A percentile compares a stretch with the other conserved stretches of the same genome.
phyloP scores from a whole-genome alignment of 129 eudicot species.

The Centaurea solstitialis region DNA sequence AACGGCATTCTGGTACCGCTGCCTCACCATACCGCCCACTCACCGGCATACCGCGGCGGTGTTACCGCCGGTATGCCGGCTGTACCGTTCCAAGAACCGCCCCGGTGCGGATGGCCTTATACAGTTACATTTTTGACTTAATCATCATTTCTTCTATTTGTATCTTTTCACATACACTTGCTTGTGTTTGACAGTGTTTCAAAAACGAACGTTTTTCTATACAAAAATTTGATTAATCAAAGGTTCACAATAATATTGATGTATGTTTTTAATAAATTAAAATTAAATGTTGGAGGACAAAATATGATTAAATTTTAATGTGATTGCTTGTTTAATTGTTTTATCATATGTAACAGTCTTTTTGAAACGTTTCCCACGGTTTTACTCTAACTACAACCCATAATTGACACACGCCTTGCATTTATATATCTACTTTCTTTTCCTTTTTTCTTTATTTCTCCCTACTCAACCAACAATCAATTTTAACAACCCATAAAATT shows the following conservation, averaged over 20 bases:
- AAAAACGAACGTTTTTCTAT: no score
- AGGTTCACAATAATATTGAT: background rate
- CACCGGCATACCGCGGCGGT: no score
- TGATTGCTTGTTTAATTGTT: no score
- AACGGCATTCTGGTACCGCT: no score
- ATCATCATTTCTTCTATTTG: background rate
- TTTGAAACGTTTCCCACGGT: conserved; percentile 31
- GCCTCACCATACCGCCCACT: no score
- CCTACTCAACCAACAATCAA: background rate
- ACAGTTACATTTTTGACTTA: background rate
- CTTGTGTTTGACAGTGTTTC: no score
- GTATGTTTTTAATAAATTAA: background rate
- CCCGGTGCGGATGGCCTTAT: no score
- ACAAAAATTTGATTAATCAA: no score
- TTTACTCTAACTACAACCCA: conserved; percentile 34
- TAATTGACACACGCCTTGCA: conserved; percentile 33
- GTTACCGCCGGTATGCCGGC: no score
- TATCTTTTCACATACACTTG: no score
- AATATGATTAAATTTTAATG: background rate
- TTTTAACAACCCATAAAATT: no score
- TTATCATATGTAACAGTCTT: conserved; percentile 4
- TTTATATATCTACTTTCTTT: conserved; percentile 5
- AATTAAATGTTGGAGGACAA: background rate
- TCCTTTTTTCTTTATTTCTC: background rate
- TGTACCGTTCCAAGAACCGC: no score